Conservation (phyloP, 2,329 filamentous ascomycete species). For the Pseudopithomyces chartarum region DNA sequence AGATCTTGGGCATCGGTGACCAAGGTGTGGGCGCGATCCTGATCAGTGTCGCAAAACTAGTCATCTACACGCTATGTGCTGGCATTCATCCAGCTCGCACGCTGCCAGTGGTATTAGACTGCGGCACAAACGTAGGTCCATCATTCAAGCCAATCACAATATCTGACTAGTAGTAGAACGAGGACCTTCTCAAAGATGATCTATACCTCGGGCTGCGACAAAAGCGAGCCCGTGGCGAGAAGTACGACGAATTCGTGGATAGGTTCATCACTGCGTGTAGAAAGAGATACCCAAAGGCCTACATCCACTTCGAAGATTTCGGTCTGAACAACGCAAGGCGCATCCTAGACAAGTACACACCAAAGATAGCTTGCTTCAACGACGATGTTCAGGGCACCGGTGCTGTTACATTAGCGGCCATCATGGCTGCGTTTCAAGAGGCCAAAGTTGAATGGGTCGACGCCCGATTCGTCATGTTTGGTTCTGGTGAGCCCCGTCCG, state of each 20-base stretch:
- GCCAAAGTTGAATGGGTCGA: conserved; percentile 69
- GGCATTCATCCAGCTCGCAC: conserved; percentile 81
- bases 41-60: conserved; percentile 83
- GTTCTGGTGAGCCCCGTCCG: conserved; percentile 37
- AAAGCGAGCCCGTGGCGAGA: conserved; percentile 68
- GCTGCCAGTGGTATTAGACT: conserved; percentile 82
- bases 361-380: conserved; percentile 82
- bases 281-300: conserved; percentile 76
- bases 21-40: conserved; percentile 85
- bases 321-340: conserved; percentile 76
- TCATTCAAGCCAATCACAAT: background rate
- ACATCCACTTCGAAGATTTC: conserved; percentile 91
- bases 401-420: conserved; percentile 82
- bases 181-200: conserved; percentile 73
- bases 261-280: conserved; percentile 71
- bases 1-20: conserved; percentile 88
- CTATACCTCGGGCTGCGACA: conserved; percentile 78
- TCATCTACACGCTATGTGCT: conserved; percentile 82
- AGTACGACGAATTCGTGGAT: conserved; percentile 79
- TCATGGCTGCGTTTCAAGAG: conserved; percentile 76
- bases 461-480: conserved; percentile 75
- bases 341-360: conserved; percentile 75
- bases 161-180: conserved; percentile 56
- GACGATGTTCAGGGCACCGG: conserved; percentile 91
- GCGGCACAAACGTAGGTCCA: conserved; percentile 70